Evolutionary conservation across 2,329 filamentous ascomycete genomes (phyloP), one percentile per base, ranked within the genome.

Genomic region (Aotearoamyces nothofagi): DNA sequence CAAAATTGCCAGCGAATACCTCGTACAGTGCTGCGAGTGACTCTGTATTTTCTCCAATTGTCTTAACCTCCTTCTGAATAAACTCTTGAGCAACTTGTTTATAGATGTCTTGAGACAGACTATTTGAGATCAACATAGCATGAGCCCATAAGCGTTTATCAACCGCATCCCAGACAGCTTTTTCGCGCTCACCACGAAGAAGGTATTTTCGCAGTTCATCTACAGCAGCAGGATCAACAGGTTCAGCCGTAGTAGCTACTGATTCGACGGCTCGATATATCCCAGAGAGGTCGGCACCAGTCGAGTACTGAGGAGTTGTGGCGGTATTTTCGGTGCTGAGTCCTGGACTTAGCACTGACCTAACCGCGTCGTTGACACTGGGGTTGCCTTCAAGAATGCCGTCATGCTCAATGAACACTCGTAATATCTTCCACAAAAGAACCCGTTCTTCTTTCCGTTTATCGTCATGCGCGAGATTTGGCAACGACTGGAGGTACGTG

Each of bases 71-170:
- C 45, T 92, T 86, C 40, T 84, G 78, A 11, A 98, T 78, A 45
- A 98, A 98, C 45, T 98, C 90, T 45, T 92, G 84, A 1, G 84
- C 73, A 15, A 98, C 86, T 48, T 92, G 81, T 50, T 84, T 92
- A 68, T 92, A 96, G 3, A 92, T 61, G 13, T 82, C 79, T 26
- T 80, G 61, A 2, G 82, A 90, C 5, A 92, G 51, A 0, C 72
- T 74, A 35, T 72, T 68, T 2, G 90, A 78, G 19, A 98, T 77
- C 12, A 98, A 63, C 66, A 98, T 79, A 3, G 90, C 92, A 51
- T 98, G 92, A 2, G 83, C 90, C 92, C 92, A 98, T 3, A 98
- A 60, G 27, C 86, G 73, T 51, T 86, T 84, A 51, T 98, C 90
- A 17, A 84, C 87, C 4, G 90, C 86, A 38, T 78, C 66, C 87